These are phyloP conservation scores for Pythium utonaiense DNA, from an alignment of 352 stramenopile species.

Conservation along the genomic window DNA sequence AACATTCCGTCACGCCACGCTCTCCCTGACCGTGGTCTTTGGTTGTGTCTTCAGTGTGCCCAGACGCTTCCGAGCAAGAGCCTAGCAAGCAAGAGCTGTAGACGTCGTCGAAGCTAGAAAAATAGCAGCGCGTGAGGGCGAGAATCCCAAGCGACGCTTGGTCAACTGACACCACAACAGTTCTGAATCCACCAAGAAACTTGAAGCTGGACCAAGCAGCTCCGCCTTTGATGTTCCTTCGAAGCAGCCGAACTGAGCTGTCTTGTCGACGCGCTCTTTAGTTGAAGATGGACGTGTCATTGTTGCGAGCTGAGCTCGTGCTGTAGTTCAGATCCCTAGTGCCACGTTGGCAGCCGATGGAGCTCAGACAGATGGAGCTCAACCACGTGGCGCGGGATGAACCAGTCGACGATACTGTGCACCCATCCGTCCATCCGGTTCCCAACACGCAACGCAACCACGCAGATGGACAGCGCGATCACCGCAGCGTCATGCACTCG, in stretches of 20 bases:
- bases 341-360: neutral
- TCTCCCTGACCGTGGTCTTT: neutral
- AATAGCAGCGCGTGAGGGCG: neutral
- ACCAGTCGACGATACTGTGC: neutral
- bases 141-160: neutral
- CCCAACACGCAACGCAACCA: neutral
- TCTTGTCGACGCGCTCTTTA: too few species aligned
- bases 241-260: neutral
- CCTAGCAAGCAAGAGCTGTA: slow-evolving; percentile 44
- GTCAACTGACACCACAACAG: neutral
- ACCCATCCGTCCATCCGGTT: neutral
- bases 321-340: too few species aligned
- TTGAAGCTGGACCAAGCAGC: too few species aligned
- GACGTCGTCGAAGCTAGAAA: neutral
- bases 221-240: neutral
- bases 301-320: too few species aligned
- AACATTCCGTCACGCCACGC: neutral
- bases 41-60: slow-evolving; percentile 12
- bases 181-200: neutral
- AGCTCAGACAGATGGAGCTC: neutral
- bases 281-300: too few species aligned
- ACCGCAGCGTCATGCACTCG: neutral
- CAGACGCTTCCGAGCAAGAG: neutral
- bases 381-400: neutral
- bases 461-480: slow-evolving; percentile 1